Evolutionary conservation across 2,329 filamentous ascomycete genomes (phyloP).

Genomic region (Anisogramma anomala): DNA sequence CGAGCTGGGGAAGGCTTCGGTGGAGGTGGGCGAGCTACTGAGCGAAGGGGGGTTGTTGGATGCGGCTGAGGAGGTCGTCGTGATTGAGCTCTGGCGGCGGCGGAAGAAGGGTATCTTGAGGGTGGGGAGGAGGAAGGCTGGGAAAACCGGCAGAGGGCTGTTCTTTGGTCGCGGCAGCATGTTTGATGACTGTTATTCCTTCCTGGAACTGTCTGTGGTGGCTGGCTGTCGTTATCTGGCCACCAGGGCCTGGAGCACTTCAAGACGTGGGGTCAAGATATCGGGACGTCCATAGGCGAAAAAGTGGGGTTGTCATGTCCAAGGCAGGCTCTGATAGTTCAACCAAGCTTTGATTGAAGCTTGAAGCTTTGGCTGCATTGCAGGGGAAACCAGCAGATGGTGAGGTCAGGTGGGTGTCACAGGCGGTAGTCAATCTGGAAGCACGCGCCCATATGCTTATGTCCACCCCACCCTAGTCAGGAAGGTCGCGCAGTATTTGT

Average conservation of each 20-base stretch:
- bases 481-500: too few species aligned
- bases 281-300: not conserved
- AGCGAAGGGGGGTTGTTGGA: slow-evolving; percentile 17
- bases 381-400: too few species aligned
- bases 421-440: too few species aligned
- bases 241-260: not conserved
- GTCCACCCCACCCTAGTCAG: too few species aligned
- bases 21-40: slow-evolving; percentile 17
- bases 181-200: not conserved
- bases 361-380: too few species aligned
- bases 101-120: slow-evolving; percentile 37
- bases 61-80: slow-evolving; percentile 21
- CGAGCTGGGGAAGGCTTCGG: slow-evolving; percentile 18
- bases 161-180: not conserved
- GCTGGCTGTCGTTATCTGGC: not conserved
- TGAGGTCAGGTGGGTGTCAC: too few species aligned
- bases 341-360: too few species aligned
- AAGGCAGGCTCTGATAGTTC: too few species aligned
- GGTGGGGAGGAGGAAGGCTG: slow-evolving; percentile 39
- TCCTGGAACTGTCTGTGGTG: not conserved
- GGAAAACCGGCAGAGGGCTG: not conserved
- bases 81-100: slow-evolving; percentile 22
- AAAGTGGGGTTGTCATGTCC: not conserved
- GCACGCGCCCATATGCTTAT: too few species aligned
- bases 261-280: not conserved